A percentile compares a stretch with the other conserved stretches of the same genome.
Evolutionary conservation across 176 grass and related monocot genomes (phyloP).

Genomic region (Carex cristatella): DNA sequence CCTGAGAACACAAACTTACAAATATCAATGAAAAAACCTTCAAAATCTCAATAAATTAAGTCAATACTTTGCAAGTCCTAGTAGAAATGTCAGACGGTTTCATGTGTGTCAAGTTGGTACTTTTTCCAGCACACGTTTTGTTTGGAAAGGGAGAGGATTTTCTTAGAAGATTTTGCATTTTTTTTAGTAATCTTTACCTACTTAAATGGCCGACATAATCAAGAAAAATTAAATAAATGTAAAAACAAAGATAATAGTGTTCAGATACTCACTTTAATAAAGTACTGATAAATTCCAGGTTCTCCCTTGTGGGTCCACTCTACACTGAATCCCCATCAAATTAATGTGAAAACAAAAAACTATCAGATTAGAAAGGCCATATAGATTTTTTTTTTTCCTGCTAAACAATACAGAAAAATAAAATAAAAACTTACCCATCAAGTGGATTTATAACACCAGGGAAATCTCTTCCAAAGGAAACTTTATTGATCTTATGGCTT

Average conservation of each 20-base stretch:
- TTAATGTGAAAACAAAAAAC: conserved; percentile 29
- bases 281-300: conserved; percentile 95
- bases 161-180: not conserved
- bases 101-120: not conserved
- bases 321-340: conserved; percentile 49
- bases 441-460: conserved; percentile 96
- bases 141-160: not conserved
- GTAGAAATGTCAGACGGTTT: not conserved
- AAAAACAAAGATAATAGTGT: conserved; percentile 10
- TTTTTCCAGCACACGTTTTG: not conserved
- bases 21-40: not conserved
- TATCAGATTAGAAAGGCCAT: conserved; percentile 16
- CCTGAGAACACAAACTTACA: conserved; percentile 38
- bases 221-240: not conserved
- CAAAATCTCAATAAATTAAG: not conserved
- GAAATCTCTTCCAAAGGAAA: conserved; percentile 96
- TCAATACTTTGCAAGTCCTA: not conserved
- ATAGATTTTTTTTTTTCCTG: not conserved
- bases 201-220: not conserved
- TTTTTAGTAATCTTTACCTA: not conserved
- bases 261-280: conserved; percentile 72
- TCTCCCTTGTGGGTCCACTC: conserved; percentile 76
- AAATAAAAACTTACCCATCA: conserved; percentile 65
- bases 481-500: conserved; percentile 99
- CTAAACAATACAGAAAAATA: not conserved